Percentiles rank a stretch among this genome's conserved stretches.
These are phyloP conservation scores for Neonectria punicea DNA, from an alignment of 2,329 filamentous ascomycete species.

Conservation along the genomic window DNA sequence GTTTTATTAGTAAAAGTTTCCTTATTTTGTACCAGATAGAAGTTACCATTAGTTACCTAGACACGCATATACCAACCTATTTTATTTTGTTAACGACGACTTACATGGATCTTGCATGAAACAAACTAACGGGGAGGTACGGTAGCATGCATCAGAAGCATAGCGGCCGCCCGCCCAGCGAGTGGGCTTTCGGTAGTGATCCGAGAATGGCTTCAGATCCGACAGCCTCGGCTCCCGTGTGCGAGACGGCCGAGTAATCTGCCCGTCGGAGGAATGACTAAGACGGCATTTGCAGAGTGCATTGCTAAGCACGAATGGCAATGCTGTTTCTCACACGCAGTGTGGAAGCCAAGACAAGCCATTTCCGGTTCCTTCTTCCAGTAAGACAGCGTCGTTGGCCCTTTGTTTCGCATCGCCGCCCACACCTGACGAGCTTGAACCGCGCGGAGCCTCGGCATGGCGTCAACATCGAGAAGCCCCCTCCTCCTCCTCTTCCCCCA, in stretches of 20 bases:
- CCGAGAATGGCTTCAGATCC: not conserved
- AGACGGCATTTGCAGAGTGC: not conserved
- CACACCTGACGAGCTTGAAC: not conserved
- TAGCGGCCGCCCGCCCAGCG: too few species aligned
- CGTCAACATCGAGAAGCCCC: not conserved
- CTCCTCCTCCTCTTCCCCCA: not conserved
- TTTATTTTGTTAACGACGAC: not conserved
- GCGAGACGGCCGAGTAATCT: not conserved
- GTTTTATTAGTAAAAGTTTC: not conserved
- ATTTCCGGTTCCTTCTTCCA: not conserved
- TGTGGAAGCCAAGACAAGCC: not conserved
- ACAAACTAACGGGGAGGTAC: too few species aligned
- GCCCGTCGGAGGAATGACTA: not conserved
- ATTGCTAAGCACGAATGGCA: too few species aligned
- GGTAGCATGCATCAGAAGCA: too few species aligned
- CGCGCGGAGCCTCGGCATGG: not conserved
- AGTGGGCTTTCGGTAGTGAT: not conserved
- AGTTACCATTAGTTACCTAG: not conserved
- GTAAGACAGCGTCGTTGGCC: too few species aligned
- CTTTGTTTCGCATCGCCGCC: not conserved
- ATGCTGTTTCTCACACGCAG: too few species aligned
- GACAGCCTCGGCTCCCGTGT: not conserved
- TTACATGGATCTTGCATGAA: not conserved
- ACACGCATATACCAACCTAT: not conserved
- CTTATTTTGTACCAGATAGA: slow-evolving; percentile 3